A percentile compares a stretch with the other conserved stretches of the same genome.
Evolutionary conservation across 352 stramenopile species (phyloP).

Genomic region (Phytopythium oedochilum): DNA sequence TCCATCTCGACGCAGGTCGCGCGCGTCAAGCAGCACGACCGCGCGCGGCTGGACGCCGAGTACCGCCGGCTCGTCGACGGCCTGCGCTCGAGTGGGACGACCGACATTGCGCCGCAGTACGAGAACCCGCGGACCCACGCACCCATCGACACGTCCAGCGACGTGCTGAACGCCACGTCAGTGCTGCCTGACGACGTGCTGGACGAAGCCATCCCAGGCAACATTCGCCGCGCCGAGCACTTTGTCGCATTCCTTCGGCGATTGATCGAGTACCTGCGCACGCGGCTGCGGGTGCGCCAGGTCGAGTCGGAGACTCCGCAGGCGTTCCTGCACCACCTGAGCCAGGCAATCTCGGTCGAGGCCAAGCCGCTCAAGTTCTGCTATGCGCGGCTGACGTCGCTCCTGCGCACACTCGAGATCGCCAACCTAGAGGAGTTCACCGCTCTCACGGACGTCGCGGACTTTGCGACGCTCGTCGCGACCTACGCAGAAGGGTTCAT

Average conservation of each 20-base stretch:
- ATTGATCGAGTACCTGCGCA: conserved; percentile 93
- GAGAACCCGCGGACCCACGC: conserved; percentile 31
- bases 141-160: conserved; percentile 45
- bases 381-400: conserved; percentile 95
- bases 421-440: conserved; percentile 97
- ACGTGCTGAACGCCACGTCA: conserved; percentile 73
- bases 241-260: conserved; percentile 98
- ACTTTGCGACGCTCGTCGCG: conserved; percentile 96
- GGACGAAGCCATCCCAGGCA: conserved; percentile 96
- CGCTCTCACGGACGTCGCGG: conserved; percentile 92
- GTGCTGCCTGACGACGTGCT: conserved; percentile 92
- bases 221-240: conserved; percentile 97
- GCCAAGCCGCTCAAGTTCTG: conserved; percentile 97
- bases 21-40: conserved; percentile 90
- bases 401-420: conserved; percentile 95
- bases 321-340: conserved; percentile 95
- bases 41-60: conserved; percentile 90
- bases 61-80: conserved; percentile 95
- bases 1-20: conserved; percentile 75
- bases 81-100: conserved; percentile 87
- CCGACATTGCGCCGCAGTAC: conserved; percentile 47
- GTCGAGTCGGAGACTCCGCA: conserved; percentile 96
- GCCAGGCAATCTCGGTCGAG: conserved; percentile 93
- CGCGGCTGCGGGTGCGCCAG: conserved; percentile 76
- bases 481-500: conserved; percentile 98